Conservation (phyloP, 352 stramenopile genomes). For the Phytophthora multivora region DNA sequence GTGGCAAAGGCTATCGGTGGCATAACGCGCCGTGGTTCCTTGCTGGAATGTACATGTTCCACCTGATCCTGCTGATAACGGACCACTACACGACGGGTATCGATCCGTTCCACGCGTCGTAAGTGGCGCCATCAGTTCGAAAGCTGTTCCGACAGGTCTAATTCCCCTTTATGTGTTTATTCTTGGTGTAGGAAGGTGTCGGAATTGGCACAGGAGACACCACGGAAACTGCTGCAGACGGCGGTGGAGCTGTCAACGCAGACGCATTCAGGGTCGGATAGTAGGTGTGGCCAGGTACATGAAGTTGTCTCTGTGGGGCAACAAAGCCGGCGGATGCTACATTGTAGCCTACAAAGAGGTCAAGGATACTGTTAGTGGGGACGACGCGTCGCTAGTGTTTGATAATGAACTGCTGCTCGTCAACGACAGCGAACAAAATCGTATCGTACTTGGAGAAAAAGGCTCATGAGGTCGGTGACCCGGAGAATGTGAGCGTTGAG, state of each 20-base stretch:
- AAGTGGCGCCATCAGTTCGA: too few species aligned
- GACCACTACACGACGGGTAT: slow-evolving; percentile 65
- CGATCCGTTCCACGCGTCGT: slow-evolving; percentile 65
- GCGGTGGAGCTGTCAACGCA: slow-evolving; percentile 39
- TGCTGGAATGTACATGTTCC: slow-evolving; percentile 57
- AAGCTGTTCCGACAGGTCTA: too few species aligned
- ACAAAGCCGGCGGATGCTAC: slow-evolving; percentile 81
- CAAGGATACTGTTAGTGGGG: slow-evolving; percentile 71
- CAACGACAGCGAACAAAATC: slow-evolving; percentile 60
- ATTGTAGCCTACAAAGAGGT: too few species aligned
- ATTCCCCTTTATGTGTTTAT: too few species aligned
- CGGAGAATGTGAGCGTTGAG: slow-evolving; percentile 33
- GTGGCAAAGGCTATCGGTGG: slow-evolving; percentile 61
- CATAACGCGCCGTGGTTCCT: slow-evolving; percentile 75
- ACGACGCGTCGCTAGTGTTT: slow-evolving; percentile 52
- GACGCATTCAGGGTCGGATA: slow-evolving; percentile 21
- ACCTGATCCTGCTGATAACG: slow-evolving; percentile 62
- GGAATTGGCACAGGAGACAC: slow-evolving; percentile 54
- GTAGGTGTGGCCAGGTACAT: slow-evolving; percentile 47
- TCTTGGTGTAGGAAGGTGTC: slow-evolving; percentile 36
- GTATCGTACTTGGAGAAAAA: slow-evolving; percentile 43
- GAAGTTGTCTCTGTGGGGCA: slow-evolving; percentile 79
- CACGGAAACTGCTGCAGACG: slow-evolving; percentile 63
- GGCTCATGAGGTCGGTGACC: slow-evolving; percentile 13
- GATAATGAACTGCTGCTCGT: slow-evolving; percentile 64